Percentiles rank a stretch among this genome's conserved stretches.
These are phyloP conservation scores for Sporothrix protearum DNA, from an alignment of 2,329 filamentous ascomycete genomes.

Conservation along the genomic window DNA sequence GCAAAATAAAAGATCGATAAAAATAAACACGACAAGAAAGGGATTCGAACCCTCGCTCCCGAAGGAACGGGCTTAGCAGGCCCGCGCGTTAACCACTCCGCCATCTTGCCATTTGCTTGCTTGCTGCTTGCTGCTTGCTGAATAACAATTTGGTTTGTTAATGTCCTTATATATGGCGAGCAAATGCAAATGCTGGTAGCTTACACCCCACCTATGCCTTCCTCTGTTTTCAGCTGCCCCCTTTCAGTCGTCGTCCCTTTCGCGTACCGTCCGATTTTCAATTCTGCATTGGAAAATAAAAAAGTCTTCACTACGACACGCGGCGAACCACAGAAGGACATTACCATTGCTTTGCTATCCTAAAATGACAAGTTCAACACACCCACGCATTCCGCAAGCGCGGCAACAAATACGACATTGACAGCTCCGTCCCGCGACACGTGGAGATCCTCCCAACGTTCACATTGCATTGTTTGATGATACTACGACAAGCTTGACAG, in stretches of 20 bases:
- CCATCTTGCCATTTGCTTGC: conserved; percentile 13
- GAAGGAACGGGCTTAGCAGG: conserved; percentile 21
- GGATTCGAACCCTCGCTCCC: conserved; percentile 21
- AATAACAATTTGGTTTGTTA: not conserved
- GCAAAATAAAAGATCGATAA: not conserved
- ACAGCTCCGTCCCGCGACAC: not conserved
- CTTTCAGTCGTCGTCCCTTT: not conserved
- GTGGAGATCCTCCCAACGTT: not conserved
- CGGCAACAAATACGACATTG: not conserved
- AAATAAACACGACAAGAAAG: conserved; percentile 9
- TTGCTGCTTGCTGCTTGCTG: conserved; percentile 2
- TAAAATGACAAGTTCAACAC: not conserved
- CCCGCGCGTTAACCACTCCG: conserved; percentile 21
- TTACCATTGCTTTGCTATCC: not conserved
- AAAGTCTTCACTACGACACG: not conserved
- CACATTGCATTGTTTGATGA: not conserved
- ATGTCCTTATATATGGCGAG: not conserved
- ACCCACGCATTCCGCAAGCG: not conserved
- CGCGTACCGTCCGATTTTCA: not conserved
- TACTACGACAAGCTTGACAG: not conserved
- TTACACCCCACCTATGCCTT: not conserved
- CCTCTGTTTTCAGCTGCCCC: not conserved
- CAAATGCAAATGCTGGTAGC: not conserved
- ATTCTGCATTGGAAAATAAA: not conserved
- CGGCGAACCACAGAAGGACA: not conserved